Evolutionary conservation across 2,329 filamentous ascomycete species (phyloP).

Genomic region (Cryphonectria naterciae): DNA sequence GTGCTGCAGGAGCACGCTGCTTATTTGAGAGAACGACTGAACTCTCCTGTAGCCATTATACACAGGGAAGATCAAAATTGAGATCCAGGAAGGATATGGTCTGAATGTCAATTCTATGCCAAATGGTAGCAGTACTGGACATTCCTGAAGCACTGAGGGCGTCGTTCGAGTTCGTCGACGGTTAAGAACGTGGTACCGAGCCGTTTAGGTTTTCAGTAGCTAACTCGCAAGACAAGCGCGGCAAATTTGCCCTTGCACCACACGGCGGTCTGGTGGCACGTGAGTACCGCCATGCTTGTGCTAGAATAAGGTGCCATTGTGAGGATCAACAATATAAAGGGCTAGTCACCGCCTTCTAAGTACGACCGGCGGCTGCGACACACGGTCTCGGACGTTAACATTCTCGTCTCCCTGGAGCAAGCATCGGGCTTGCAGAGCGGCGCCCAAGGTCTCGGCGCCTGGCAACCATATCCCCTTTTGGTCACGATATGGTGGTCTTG

Average conservation of each 20-base stretch:
- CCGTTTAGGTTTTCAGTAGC: not conserved
- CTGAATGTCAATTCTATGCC: not conserved
- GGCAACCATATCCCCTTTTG: not conserved
- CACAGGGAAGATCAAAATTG: not conserved
- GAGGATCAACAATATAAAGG: not conserved
- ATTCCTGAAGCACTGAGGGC: not conserved
- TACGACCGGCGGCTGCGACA: not conserved
- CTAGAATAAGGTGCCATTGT: not conserved
- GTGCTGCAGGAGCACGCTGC: not conserved
- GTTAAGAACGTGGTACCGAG: not conserved
- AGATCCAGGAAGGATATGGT: not conserved
- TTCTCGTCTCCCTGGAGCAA: not conserved
- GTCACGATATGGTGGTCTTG: not conserved
- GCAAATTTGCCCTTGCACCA: not conserved
- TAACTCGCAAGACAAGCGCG: not conserved
- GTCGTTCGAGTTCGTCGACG: not conserved
- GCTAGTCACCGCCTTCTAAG: not conserved
- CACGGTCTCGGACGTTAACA: not conserved
- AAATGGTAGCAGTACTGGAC: not conserved
- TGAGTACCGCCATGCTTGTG: not conserved
- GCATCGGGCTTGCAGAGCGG: not conserved
- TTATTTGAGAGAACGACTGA: not conserved
- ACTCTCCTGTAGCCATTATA: not conserved
- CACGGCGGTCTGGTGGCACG: not conserved
- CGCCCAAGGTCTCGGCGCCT: not conserved